Percentiles rank a stretch among this genome's conserved stretches.
Evolutionary conservation across 345 rosid species (phyloP).

Genomic region (Chamaenerion angustifolium): DNA sequence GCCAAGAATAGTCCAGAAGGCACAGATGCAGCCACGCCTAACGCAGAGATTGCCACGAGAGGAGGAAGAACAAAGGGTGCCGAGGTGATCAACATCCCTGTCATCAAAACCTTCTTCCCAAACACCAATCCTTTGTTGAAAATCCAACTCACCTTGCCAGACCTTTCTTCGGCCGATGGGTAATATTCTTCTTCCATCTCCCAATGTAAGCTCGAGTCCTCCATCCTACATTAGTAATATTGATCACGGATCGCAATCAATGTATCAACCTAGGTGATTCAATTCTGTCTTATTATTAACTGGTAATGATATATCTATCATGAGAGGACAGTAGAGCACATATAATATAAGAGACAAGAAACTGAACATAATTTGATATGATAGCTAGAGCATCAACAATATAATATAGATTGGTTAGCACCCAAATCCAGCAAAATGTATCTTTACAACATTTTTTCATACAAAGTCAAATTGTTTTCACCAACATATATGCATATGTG

Average conservation of each 20-base stretch:
- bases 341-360: too few relatives aligned
- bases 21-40: conserved; percentile 43
- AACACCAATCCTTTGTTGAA: conserved; percentile 27
- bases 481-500: neutral
- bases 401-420: neutral
- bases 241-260: too few relatives aligned
- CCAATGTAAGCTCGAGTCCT: conserved; percentile 18
- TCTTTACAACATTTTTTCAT: too few relatives aligned
- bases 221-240: conserved; percentile 25
- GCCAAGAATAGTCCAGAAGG: conserved; percentile 55
- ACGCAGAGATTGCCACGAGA: conserved; percentile 34
- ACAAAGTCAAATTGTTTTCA: too few relatives aligned
- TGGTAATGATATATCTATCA: too few relatives aligned
- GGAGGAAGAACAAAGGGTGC: conserved; percentile 60
- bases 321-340: too few relatives aligned
- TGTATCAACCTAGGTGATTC: neutral
- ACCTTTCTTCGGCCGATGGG: conserved; percentile 12
- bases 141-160: conserved; percentile 33
- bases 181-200: conserved; percentile 9
- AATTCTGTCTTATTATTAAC: too few relatives aligned
- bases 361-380: too few relatives aligned
- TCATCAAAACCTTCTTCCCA: conserved; percentile 46
- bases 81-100: conserved; percentile 36
- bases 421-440: neutral
- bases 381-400: neutral